Evolutionary conservation across 169 alveolate species (phyloP), one percentile per base, ranked within the genome.

Genomic region (Pseudocohnilembus persalinus): DNA sequence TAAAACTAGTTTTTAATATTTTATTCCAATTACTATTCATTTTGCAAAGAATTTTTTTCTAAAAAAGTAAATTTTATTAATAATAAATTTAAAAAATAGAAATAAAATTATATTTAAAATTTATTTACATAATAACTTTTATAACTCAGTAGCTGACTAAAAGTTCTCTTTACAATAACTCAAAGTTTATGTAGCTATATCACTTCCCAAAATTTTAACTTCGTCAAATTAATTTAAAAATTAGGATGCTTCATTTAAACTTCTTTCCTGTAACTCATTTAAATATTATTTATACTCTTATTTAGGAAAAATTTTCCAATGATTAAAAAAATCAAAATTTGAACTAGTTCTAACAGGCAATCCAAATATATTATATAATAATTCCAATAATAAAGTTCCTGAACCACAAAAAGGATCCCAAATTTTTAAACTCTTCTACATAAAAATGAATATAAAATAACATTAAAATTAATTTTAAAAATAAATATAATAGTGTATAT

Each of bases 321-420:
- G 68, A 49, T 49, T 20, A 29, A 79, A 79, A 29, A 0, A 79
- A n/a, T 35, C 65, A 30, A 79, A 31, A 28, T 64, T 72, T 16
- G 29, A 49, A n/a, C 31, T 79, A 26, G 28, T 64, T 35, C 84
- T 35, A 34, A 79, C 64, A 28, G 35, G 35, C 29, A 1, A 64
- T 11, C 31, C 1, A 28, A 64, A 79, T 30, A 35, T 29, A 31
- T 49, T 49, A 11, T 72, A n/a, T 29, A 79, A 31, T 63, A 79
- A 49, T 29, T 79, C 84, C 26, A 86, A 81, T 28, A 86, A 68
- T 26, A 86, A 35, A 29, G 90, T 74, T 31, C 90, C 90, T 28
- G 81, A 80, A 0, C 90, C 90, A 81, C 90, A 86, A 86, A 86
- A 86, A 0, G 90, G 90, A 74, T 86, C 90, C 90, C 90, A 86